Evolutionary conservation across 768 basidiomycete species (phyloP).

Genomic region (Filobasidium floriforme): DNA sequence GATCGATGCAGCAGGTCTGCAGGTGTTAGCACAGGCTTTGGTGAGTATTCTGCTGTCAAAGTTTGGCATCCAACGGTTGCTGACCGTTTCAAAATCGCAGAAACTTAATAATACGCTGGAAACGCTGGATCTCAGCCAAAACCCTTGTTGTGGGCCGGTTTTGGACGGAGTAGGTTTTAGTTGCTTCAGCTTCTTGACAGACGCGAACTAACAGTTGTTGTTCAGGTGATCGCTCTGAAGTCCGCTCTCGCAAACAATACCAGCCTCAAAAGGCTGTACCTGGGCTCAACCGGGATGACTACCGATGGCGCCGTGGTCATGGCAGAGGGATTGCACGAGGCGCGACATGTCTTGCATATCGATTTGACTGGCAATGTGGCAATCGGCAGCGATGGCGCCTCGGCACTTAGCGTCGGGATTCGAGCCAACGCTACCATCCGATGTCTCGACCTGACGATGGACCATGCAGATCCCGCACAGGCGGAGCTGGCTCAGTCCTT

Average conservation of each 20-base stretch:
- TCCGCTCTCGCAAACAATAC: constrained; percentile 89
- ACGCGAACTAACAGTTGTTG: neutral
- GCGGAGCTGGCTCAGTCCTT: constrained; percentile 75
- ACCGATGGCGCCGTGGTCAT: constrained; percentile 85
- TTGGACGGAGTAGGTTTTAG: constrained; percentile 70
- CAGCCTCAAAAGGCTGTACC: constrained; percentile 82
- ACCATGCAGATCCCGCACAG: constrained; percentile 52
- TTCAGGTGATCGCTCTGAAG: constrained; percentile 58
- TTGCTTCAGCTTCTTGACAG: neutral
- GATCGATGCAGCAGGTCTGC: constrained; percentile 72
- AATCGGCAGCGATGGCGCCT: constrained; percentile 80
- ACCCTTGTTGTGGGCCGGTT: constrained; percentile 82
- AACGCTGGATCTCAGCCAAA: constrained; percentile 84
- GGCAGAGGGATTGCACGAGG: constrained; percentile 92
- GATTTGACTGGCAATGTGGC: constrained; percentile 70
- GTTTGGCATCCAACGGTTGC: neutral
- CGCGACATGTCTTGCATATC: constrained; percentile 75
- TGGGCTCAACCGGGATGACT: constrained; percentile 70
- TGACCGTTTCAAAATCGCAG: constrained; percentile 45
- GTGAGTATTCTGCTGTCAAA: constrained; percentile 49
- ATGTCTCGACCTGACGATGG: constrained; percentile 87
- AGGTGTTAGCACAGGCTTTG: constrained; percentile 76
- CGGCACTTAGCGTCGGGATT: constrained; percentile 80
- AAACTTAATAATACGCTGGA: constrained; percentile 93
- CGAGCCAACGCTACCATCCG: constrained; percentile 75